Evolutionary conservation across 2,329 filamentous ascomycete species (phyloP), one percentile per base, ranked within the genome.

Genomic region (Aureobasidium sp.): DNA sequence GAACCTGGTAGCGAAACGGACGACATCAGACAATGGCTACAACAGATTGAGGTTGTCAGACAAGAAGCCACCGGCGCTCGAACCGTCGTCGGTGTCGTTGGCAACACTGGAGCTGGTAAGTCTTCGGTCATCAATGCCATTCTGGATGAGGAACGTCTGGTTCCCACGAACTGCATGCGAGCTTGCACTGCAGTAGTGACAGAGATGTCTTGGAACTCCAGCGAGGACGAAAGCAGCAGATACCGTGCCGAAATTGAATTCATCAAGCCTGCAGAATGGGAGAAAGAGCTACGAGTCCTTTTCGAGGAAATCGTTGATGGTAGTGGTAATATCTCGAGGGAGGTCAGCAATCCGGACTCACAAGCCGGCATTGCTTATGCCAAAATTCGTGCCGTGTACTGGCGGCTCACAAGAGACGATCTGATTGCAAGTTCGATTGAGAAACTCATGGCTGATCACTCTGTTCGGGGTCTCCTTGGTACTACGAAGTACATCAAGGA

Each of bases 151-250:
- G 82, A 87, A 65, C 75, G 79, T n/a, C 72, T 83, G 17, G 76
- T 78, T 0, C 79, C 80, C 0, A 84, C 81, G 0, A 83, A 82
- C 65, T 83, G 83, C 68, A 82, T 86, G 79, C 74, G 82, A 32
- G 84, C 84, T 0, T 87, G 84, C 62, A 87, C 84, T 0, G 83
- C 84, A 0, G 81, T 83, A 0, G 78, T 85, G 0, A 87, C 84
- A 0, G 84, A 87, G 66, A 77, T 87, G 1, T 79, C 79, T 0
- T 86, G 78, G 71, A 87, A 87, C 56, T 17, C 77, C 27, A 78
- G 73, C 8, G 68, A 75, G 0, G 69, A 78, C 5, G 70, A 74
- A 0, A 57, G 50, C 5, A 66, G 66, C 8, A 74, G 69, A 63
- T 87, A 86, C 65, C 72, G 74, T 1, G 84, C 82, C 0, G 79